Evolutionary conservation across 495 filamentous ascomycete genomes (phyloP), one percentile per base, ranked within the genome.

Genomic region (Penicillium tannophilum): DNA sequence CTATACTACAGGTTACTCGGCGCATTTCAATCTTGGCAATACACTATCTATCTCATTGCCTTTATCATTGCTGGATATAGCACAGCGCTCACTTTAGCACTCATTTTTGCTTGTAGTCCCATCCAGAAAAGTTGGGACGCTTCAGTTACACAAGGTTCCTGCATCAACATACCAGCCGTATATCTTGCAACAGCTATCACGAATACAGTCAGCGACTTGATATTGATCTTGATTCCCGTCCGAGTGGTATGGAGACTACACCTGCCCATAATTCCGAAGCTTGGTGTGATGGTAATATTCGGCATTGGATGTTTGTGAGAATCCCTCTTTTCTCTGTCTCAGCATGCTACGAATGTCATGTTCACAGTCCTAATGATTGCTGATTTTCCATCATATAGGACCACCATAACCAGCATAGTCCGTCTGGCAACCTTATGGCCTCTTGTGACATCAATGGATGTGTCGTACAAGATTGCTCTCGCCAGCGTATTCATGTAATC

Each of bases 51-150:
- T 12, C 3, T 31, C 7, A 9, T 49, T 24, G 46, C 26, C 46
- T 49, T 49, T 19, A 17, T 49, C 12, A 49, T 49, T 8, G 11
- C 6, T 10, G 46, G 26, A 6, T 49, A 49, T 17, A 49, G 46
- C 14, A 14, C 30, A n/a, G 24, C 46, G 10, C 53, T 76, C 4
- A 49, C 58, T 10, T 55, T 76, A 10, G 63, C 72, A 1, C 58
- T 74, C 23, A 68, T 80, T 23, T 76, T 79, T 35, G 73, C 71
- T 30, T 79, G 77, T 64, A 61, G 56, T 45, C 76, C 76, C 6
- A 26, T 79, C 36, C 56, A 58, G 16, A 69, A 63, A 48, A 64
- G 61, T 48, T 80, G 77, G 76, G 54, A 74, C 20, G n/a, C 36
- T 17, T 54, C 30, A 6, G 62, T 73, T 17, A 47, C 52, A 3